Evolutionary conservation across 352 stramenopile species (phyloP).

Genomic region (Albugo candida): DNA sequence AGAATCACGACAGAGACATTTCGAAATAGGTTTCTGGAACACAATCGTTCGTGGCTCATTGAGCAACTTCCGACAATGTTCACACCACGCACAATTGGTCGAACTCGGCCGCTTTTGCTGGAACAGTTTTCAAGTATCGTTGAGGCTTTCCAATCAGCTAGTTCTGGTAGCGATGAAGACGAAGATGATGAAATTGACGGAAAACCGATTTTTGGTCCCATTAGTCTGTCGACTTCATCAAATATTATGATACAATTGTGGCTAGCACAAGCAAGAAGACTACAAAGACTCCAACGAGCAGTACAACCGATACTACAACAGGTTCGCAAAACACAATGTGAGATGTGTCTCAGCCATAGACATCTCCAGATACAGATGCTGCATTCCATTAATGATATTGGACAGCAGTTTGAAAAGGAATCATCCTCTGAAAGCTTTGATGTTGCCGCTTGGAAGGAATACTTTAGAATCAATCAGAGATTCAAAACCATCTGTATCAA

Average conservation of each 20-base stretch:
- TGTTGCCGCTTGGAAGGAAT: conserved; percentile 88
- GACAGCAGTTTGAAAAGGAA: conserved; percentile 79
- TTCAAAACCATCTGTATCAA: conserved; percentile 91
- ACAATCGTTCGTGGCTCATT: conserved; percentile 96
- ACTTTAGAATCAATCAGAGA: conserved; percentile 84
- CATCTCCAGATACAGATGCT: conserved; percentile 89
- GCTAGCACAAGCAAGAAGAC: conserved; percentile 70
- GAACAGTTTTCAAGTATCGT: conserved; percentile 93
- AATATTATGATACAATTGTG: conserved; percentile 86
- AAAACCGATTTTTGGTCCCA: conserved; percentile 68
- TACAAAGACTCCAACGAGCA: conserved; percentile 64
- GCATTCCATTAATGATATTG: conserved; percentile 83
- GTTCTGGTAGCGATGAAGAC: conserved; percentile 87
- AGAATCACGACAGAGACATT: conserved; percentile 92
- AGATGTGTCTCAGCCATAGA: conserved; percentile 86
- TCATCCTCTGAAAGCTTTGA: conserved; percentile 82
- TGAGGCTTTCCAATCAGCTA: conserved; percentile 85
- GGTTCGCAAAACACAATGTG: conserved; percentile 82
- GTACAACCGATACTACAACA: conserved; percentile 85
- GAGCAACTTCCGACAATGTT: conserved; percentile 88
- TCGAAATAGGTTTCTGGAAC: conserved; percentile 94
- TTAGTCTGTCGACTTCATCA: conserved; percentile 78
- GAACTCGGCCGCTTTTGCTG: conserved; percentile 85
- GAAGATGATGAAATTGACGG: conserved; percentile 35
- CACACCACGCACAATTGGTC: conserved; percentile 82